Evolutionary conservation across 2,329 filamentous ascomycete species (phyloP), one percentile per base, ranked within the genome.

Genomic region (Elsinoe arachidis): DNA sequence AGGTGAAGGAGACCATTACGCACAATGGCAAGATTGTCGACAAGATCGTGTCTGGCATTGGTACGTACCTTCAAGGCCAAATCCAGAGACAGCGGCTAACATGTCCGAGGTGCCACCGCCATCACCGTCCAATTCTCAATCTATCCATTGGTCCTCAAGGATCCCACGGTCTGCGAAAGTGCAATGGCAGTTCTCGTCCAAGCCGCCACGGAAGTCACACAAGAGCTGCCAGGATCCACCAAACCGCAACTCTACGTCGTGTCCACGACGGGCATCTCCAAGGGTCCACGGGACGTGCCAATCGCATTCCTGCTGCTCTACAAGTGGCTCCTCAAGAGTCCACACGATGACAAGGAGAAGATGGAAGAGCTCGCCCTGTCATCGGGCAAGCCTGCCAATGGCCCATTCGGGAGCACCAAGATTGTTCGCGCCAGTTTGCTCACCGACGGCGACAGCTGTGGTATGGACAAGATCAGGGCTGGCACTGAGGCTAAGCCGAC

Each of bases 41-140:
- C 60, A 67, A 70, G 7, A 74, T 81, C 57, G 61, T 79, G 47
- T 73, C 69, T 30, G 78, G 78, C 14, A 71, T 82, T 34, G 78
- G 78, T 57, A 67, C 66, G 21, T 62, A 65, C 64, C 39, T 58
- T 14, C 52, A 30, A 51, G 15, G 56, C 10, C 51, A 56, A 39
- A 62, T 71, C 10, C 59, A 52, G 14, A 26, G n/a, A 19, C 1
- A 1, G 12, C 17, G 17, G 30, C 9, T 41, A 26, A 23, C 35
- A 15, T 14, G 2, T 19, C 12, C 58, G 2, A 65, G 63, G 60
- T 47, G n/a, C 17, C n/a, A 39, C 17, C 5, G 35, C 51, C 3
- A 46, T 35, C 33, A 39, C 33, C 12, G 58, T 62, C 12, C 49
- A 51, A 12, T 59, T 55, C 21, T 39, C 46, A n/a, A 35, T 67